Conservation (phyloP, 345 rosid genomes). For the Viola odorata region DNA sequence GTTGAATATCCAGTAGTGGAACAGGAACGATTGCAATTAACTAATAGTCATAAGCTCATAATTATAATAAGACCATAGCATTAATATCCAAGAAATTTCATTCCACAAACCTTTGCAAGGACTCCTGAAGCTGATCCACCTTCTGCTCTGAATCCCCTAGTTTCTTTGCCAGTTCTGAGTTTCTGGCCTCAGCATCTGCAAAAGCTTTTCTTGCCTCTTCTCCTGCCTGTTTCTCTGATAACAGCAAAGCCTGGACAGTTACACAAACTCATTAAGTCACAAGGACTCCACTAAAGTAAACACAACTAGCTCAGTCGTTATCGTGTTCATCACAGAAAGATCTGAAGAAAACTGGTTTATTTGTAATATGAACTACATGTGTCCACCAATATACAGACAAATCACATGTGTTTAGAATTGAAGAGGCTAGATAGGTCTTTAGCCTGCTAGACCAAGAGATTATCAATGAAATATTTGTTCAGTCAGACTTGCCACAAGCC, state of each 20-base stretch:
- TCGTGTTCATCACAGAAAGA: not conserved
- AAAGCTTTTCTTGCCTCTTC: slow-evolving; percentile 61
- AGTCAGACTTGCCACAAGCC: too few relatives aligned
- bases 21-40: slow-evolving; percentile 1
- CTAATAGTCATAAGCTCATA: not conserved
- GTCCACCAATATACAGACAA: not conserved
- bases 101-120: slow-evolving; percentile 77
- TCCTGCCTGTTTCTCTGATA: slow-evolving; percentile 54
- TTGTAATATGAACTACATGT: not conserved
- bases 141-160: slow-evolving; percentile 69
- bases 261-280: slow-evolving; percentile 13
- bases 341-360: not conserved
- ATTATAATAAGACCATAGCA: not conserved
- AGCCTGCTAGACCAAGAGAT: not conserved
- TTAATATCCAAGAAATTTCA: slow-evolving; percentile 3
- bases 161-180: slow-evolving; percentile 62
- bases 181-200: slow-evolving; percentile 57
- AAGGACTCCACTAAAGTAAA: slow-evolving; percentile 3
- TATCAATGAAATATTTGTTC: too few relatives aligned
- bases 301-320: not conserved
- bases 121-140: slow-evolving; percentile 92
- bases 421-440: not conserved
- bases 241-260: slow-evolving; percentile 52
- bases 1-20: not conserved
- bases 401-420: not conserved